These are phyloP conservation scores for Auricularia cornea DNA, from an alignment of 768 basidiomycete species.

Conservation along the genomic window DNA sequence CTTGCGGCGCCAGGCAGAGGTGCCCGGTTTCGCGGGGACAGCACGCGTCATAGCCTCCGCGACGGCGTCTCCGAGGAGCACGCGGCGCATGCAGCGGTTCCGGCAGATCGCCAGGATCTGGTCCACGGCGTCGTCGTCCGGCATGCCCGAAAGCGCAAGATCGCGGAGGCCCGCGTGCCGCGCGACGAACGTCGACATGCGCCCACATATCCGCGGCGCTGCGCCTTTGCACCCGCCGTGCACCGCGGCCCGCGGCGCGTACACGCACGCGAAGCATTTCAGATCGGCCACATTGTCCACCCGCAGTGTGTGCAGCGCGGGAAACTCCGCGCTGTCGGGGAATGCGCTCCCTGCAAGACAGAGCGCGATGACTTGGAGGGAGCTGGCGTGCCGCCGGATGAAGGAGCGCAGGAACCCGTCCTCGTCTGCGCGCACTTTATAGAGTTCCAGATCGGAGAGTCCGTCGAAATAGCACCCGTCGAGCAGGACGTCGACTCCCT, in stretches of 20 bases:
- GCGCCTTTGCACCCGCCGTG: conserved; percentile 1
- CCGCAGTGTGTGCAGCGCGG: not conserved
- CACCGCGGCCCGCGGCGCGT: not conserved
- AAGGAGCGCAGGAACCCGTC: not conserved
- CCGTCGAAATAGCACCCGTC: not conserved
- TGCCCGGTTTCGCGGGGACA: too few species aligned
- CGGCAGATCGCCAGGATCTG: not conserved
- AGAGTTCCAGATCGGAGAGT: not conserved
- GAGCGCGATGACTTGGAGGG: not conserved
- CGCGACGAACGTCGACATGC: not conserved
- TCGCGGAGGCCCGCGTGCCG: not conserved
- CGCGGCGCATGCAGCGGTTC: not conserved
- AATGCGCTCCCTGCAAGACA: not conserved
- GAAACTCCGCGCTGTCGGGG: not conserved
- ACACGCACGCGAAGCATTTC: not conserved
- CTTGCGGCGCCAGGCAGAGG: not conserved
- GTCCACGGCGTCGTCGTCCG: not conserved
- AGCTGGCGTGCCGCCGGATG: not conserved
- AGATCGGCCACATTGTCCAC: not conserved
- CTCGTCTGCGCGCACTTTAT: not conserved
- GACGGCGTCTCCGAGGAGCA: not conserved
- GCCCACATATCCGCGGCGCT: not conserved
- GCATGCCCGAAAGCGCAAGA: not conserved
- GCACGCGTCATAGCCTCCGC: not conserved
- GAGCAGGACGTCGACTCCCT: not conserved